A percentile compares a stretch with the other conserved stretches of the same genome.
These are phyloP conservation scores for Coemansia sp. DNA, from an alignment of 192 early-diverging fungal species.

Conservation along the genomic window DNA sequence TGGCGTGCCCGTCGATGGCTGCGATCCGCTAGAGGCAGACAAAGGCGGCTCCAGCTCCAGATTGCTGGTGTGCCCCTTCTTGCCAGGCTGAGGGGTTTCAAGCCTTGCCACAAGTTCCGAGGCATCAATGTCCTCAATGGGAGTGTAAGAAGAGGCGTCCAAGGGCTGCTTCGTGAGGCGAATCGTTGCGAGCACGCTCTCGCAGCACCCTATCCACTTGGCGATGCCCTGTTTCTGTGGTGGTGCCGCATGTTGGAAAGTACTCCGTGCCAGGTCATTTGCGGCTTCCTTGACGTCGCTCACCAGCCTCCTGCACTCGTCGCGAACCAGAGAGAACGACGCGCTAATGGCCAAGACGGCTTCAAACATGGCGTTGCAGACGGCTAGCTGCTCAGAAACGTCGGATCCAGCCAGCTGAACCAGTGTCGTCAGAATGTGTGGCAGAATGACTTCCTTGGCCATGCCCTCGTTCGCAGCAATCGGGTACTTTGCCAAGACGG, in stretches of 20 bases:
- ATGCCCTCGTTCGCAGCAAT: slow-evolving; percentile 42
- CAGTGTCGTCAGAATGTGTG: slow-evolving; percentile 44
- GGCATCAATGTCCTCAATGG: slow-evolving; percentile 11
- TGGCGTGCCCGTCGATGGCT: not conserved
- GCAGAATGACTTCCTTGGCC: slow-evolving; percentile 50
- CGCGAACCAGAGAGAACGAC: slow-evolving; percentile 18
- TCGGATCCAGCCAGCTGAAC: slow-evolving; percentile 28
- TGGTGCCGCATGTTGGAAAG: not conserved
- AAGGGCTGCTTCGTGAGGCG: not conserved
- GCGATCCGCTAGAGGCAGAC: slow-evolving; percentile 3
- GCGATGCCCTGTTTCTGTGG: slow-evolving; percentile 16
- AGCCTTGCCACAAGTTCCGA: slow-evolving; percentile 3
- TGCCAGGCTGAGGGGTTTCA: not conserved
- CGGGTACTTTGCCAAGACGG: slow-evolving; percentile 42
- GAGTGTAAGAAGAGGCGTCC: not conserved
- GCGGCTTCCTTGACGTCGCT: slow-evolving; percentile 14
- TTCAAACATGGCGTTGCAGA: slow-evolving; percentile 39
- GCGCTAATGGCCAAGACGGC: slow-evolving; percentile 20
- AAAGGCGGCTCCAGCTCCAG: not conserved
- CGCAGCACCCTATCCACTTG: slow-evolving; percentile 30
- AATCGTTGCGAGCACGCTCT: slow-evolving; percentile 12
- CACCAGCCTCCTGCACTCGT: slow-evolving; percentile 28
- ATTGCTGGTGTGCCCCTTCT: not conserved
- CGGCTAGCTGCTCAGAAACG: slow-evolving; percentile 24
- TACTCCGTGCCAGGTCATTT: slow-evolving; percentile 7